These are phyloP conservation scores for Grifola frondosa DNA, from an alignment of 1,284 basidiomycete species.

Conservation along the genomic window DNA sequence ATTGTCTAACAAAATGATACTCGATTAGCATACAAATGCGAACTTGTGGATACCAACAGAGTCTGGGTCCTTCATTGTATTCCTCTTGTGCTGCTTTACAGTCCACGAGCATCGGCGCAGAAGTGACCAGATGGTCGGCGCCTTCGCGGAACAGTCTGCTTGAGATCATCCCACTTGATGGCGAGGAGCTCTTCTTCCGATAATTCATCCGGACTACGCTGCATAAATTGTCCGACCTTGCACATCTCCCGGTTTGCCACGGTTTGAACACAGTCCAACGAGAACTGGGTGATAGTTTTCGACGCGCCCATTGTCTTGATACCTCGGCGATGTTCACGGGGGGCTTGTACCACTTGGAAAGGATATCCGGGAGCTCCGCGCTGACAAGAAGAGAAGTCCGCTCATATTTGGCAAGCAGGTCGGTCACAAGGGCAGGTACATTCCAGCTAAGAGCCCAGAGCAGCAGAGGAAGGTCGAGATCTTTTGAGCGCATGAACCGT, in stretches of 20 bases:
- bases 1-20: slow-evolving; percentile 18
- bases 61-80: slow-evolving; percentile 27
- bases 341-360: slow-evolving; percentile 30
- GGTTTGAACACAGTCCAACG: slow-evolving; percentile 9
- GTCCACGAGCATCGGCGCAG: slow-evolving; percentile 19
- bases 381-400: slow-evolving; percentile 28
- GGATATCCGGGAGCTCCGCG: slow-evolving; percentile 27
- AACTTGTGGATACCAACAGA: slow-evolving; percentile 20
- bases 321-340: slow-evolving; percentile 14
- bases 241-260: slow-evolving; percentile 2
- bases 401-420: slow-evolving; percentile 20
- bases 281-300: slow-evolving; percentile 20
- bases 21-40: background rate
- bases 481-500: slow-evolving; percentile 12
- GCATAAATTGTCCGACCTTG: background rate
- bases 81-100: slow-evolving; percentile 12
- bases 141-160: slow-evolving; percentile 4
- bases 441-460: slow-evolving; percentile 36
- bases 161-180: slow-evolving; percentile 8
- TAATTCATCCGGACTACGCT: background rate
- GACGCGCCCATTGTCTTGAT: slow-evolving; percentile 20
- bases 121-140: slow-evolving; percentile 25
- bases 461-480: slow-evolving; percentile 27
- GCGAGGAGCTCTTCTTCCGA: slow-evolving; percentile 8
- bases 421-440: slow-evolving; percentile 21